Percentiles rank a stretch among this genome's conserved stretches.
These are phyloP conservation scores for Penicillium lividum DNA, from an alignment of 495 filamentous ascomycete genomes.

Conservation along the genomic window DNA sequence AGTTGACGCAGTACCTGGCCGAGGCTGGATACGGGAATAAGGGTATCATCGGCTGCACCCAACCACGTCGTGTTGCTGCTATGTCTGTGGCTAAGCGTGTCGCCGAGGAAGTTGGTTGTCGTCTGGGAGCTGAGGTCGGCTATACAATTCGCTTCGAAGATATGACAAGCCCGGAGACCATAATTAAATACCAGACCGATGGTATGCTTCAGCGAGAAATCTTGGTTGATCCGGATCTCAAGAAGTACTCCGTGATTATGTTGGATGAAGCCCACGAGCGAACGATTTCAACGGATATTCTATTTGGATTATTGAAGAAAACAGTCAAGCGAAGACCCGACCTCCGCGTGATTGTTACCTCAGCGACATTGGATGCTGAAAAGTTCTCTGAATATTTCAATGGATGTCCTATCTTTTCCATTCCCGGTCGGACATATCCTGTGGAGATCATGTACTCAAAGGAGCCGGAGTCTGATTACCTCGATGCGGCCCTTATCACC, in stretches of 20 bases:
- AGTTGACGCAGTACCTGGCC: slow-evolving; percentile 91
- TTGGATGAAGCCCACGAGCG: slow-evolving; percentile 97
- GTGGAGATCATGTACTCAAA: slow-evolving; percentile 93
- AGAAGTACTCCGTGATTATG: slow-evolving; percentile 94
- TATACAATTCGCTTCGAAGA: slow-evolving; percentile 99
- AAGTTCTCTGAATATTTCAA: slow-evolving; percentile 97
- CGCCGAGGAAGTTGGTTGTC: slow-evolving; percentile 91
- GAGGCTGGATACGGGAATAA: slow-evolving; percentile 87
- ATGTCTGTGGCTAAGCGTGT: slow-evolving; percentile 98
- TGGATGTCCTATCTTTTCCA: slow-evolving; percentile 91
- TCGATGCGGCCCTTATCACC: slow-evolving; percentile 91
- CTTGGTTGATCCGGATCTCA: slow-evolving; percentile 82
- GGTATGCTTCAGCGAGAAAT: slow-evolving; percentile 97
- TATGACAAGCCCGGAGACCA: slow-evolving; percentile 81
- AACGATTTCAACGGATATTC: slow-evolving; percentile 92
- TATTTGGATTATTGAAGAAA: slow-evolving; percentile 94
- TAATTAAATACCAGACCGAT: slow-evolving; percentile 99
- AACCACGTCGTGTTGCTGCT: slow-evolving; percentile 93
- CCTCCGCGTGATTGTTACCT: slow-evolving; percentile 92
- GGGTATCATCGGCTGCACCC: slow-evolving; percentile 96
- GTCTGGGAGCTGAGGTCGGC: slow-evolving; percentile 88
- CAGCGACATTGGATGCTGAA: slow-evolving; percentile 93
- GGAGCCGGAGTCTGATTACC: slow-evolving; percentile 94
- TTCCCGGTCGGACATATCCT: slow-evolving; percentile 91
- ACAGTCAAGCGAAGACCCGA: slow-evolving; percentile 83